Conservation (phyloP, 305 asterid genomes). For the Andrographis paniculata region DNA sequence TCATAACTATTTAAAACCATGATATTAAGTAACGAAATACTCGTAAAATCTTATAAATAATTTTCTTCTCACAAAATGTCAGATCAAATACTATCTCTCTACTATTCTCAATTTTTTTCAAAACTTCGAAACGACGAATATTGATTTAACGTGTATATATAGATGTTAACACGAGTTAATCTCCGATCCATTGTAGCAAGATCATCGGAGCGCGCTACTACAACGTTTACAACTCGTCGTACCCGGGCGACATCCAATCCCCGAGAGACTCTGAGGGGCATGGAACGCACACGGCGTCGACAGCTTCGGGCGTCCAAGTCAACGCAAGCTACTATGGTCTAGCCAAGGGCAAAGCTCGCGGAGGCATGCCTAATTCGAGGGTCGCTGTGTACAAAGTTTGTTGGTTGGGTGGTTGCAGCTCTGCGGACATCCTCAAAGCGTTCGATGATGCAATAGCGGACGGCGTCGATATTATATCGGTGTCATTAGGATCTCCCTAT, state of each 20-base stretch:
- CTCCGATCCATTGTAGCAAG: constrained; percentile 37
- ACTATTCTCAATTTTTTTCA: too few relatives aligned
- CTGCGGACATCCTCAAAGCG: constrained; percentile 43
- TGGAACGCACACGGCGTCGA: constrained; percentile 58
- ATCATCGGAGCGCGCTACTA: constrained; percentile 51
- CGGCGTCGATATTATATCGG: constrained; percentile 55
- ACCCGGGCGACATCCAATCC: constrained; percentile 19
- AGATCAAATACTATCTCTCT: too few relatives aligned
- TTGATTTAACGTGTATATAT: too few relatives aligned
- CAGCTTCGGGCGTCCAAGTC: constrained; percentile 41
- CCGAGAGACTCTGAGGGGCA: constrained; percentile 49
- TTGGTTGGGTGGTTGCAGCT: constrained; percentile 33
- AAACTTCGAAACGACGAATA: too few relatives aligned
- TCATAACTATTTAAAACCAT: too few relatives aligned
- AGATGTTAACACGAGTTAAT: too few relatives aligned
- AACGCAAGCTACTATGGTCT: constrained; percentile 37
- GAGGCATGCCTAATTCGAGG: constrained; percentile 47
- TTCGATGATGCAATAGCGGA: constrained; percentile 66
- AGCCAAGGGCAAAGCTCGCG: constrained; percentile 41
- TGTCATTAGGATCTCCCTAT: constrained; percentile 33
- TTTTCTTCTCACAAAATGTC: background rate
- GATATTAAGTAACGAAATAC: too few relatives aligned
- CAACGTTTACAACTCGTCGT: constrained; percentile 10
- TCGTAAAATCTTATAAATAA: too few relatives aligned
- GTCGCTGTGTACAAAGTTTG: constrained; percentile 56